Percentiles rank a stretch among this genome's conserved stretches.
phyloP scores from a whole-genome alignment of 495 filamentous ascomycete genomes.

The Penicillium egyptiacum region DNA sequence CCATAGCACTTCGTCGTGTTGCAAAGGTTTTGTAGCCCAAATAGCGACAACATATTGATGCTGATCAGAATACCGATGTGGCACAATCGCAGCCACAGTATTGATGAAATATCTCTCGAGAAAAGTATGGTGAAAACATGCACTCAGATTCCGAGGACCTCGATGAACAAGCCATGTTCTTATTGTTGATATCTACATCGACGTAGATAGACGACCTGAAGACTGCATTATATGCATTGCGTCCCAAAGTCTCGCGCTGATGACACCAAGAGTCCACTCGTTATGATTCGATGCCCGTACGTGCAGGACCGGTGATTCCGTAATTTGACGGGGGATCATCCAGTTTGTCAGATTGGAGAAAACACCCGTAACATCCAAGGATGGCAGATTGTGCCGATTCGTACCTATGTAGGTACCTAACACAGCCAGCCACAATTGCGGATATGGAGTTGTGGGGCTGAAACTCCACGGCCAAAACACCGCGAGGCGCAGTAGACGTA shows the following conservation, averaged over 20 bases:
- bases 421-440: not conserved
- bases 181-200: not conserved
- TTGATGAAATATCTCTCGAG: slow-evolving; percentile 53
- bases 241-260: not conserved
- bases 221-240: not conserved
- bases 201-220: not conserved
- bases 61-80: slow-evolving; percentile 34
- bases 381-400: not conserved
- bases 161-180: not conserved
- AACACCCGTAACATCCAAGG: not conserved
- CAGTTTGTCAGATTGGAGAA: not conserved
- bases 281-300: not conserved
- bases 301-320: not conserved
- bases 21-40: slow-evolving; percentile 34
- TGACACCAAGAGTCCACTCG: not conserved
- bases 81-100: slow-evolving; percentile 45
- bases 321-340: not conserved
- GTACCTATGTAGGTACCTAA: not conserved
- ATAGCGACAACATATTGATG: slow-evolving; percentile 42
- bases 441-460: not conserved
- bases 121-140: slow-evolving; percentile 42
- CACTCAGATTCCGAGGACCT: not conserved
- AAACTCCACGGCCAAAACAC: not conserved
- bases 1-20: not conserved
- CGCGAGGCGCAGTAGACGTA: not conserved